Percentiles rank a stretch among this genome's conserved stretches.
These are phyloP conservation scores for Bruguiera parviflora DNA, from an alignment of 345 rosid species.

Conservation along the genomic window DNA sequence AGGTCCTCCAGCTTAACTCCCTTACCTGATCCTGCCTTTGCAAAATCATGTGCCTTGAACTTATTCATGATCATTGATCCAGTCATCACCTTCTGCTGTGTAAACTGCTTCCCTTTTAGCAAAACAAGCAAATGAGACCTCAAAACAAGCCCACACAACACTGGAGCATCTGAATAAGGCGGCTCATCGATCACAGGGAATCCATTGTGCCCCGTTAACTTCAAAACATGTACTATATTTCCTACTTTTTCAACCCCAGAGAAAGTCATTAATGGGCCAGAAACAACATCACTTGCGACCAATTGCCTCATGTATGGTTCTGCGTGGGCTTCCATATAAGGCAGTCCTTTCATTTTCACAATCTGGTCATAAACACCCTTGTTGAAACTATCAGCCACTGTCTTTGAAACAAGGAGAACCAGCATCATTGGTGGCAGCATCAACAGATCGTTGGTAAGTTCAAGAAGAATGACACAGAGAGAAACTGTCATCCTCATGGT, in stretches of 20 bases:
- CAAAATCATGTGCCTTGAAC: conserved; percentile 74
- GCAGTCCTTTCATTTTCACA: conserved; percentile 78
- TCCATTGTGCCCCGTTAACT: conserved; percentile 64
- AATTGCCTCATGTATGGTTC: conserved; percentile 85
- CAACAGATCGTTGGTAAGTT: conserved; percentile 73
- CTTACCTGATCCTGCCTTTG: conserved; percentile 76
- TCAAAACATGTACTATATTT: conserved; percentile 49
- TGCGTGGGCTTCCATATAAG: conserved; percentile 87
- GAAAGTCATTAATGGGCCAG: conserved; percentile 61
- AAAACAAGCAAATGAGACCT: conserved; percentile 85
- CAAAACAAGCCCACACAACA: conserved; percentile 78
- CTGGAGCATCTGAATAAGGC: conserved; percentile 60
- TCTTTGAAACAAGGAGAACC: conserved; percentile 82
- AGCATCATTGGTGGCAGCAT: conserved; percentile 91
- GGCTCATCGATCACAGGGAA: conserved; percentile 93
- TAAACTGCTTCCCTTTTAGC: conserved; percentile 67
- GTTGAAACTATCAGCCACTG: conserved; percentile 81
- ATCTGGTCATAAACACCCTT: conserved; percentile 87
- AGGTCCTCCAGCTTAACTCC: conserved; percentile 77
- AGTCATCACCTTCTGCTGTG: conserved; percentile 36
- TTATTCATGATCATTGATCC: conserved; percentile 45
- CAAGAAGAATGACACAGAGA: conserved; percentile 81
- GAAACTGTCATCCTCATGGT: conserved; percentile 99
- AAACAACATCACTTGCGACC: conserved; percentile 67
- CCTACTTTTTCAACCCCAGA: conserved; percentile 72